These are phyloP conservation scores for Paecilomyces fulvus DNA, from an alignment of 2,329 filamentous ascomycete genomes.

Conservation along the genomic window DNA sequence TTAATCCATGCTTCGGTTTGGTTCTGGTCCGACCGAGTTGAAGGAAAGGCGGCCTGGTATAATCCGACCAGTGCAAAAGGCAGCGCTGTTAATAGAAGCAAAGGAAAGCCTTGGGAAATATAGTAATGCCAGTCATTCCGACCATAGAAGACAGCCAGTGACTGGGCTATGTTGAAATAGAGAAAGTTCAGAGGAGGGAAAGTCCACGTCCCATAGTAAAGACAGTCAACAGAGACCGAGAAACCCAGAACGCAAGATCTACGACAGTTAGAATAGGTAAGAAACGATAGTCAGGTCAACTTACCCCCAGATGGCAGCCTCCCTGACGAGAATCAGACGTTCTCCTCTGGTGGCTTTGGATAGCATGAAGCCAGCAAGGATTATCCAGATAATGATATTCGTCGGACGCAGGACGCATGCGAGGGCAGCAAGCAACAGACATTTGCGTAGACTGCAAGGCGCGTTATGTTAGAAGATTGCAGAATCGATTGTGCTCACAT, in stretches of 20 bases:
- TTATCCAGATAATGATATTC: conserved; percentile 76
- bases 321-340: conserved; percentile 49
- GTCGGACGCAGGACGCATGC: conserved; percentile 85
- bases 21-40: conserved; percentile 22
- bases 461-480: conserved; percentile 11
- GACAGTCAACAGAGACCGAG: conserved; percentile 61
- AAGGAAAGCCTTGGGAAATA: conserved; percentile 75
- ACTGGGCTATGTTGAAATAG: conserved; percentile 82
- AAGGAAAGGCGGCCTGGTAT: conserved; percentile 41
- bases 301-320: conserved; percentile 54
- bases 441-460: conserved; percentile 46
- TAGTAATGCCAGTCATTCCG: conserved; percentile 90
- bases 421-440: conserved; percentile 66
- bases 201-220: conserved; percentile 78
- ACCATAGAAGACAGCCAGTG: conserved; percentile 87
- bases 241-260: conserved; percentile 52
- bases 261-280: conserved; percentile 7
- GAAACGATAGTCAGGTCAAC: conserved; percentile 8
- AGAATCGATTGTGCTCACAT: conserved; percentile 3
- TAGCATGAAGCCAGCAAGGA: conserved; percentile 51
- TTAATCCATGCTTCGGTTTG: conserved; percentile 31
- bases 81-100: conserved; percentile 74
- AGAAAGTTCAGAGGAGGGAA: conserved; percentile 83
- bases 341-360: conserved; percentile 34
- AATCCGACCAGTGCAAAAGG: conserved; percentile 66